These are phyloP conservation scores for Starmerella gropengiesseri DNA, from an alignment of 805 yeast species.

Conservation along the genomic window DNA sequence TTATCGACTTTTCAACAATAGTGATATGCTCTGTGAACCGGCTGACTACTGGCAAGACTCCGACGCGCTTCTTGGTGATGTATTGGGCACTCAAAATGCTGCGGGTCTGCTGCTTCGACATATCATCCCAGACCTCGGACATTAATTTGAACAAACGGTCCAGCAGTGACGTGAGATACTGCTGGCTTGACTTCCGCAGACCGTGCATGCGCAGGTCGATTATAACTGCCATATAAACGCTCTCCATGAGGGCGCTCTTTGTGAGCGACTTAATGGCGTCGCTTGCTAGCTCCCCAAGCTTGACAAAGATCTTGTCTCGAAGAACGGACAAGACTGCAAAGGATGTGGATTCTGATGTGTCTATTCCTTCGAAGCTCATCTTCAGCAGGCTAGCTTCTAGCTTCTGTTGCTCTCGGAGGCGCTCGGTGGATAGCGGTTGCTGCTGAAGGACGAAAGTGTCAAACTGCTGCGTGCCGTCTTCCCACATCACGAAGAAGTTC, in stretches of 20 bases:
- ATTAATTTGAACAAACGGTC: slow-evolving; percentile 44
- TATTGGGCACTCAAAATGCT: slow-evolving; percentile 33
- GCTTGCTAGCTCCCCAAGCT: slow-evolving; percentile 1
- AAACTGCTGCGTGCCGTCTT: slow-evolving; percentile 32
- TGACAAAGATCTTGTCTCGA: slow-evolving; percentile 1
- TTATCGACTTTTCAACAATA: slow-evolving; percentile 14
- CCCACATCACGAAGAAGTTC: slow-evolving; percentile 38
- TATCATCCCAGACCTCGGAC: slow-evolving; percentile 46
- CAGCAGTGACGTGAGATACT: slow-evolving; percentile 44
- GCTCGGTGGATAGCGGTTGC: slow-evolving; percentile 5
- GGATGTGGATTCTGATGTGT: slow-evolving; percentile 6
- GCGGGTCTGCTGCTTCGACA: slow-evolving; percentile 44
- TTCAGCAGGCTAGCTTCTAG: background rate
- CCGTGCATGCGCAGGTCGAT: slow-evolving; percentile 34
- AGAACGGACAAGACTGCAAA: slow-evolving; percentile 7
- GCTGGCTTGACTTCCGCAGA: slow-evolving; percentile 48
- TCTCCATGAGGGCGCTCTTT: slow-evolving; percentile 29
- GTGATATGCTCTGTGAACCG: slow-evolving; percentile 36
- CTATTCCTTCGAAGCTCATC: background rate
- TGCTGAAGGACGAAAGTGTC: slow-evolving; percentile 1
- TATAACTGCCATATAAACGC: slow-evolving; percentile 36
- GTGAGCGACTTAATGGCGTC: slow-evolving; percentile 12
- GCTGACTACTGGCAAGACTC: slow-evolving; percentile 37
- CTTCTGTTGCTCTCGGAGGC: slow-evolving; percentile 4
- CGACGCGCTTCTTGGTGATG: slow-evolving; percentile 32